Evolutionary conservation across 2,329 filamentous ascomycete species (phyloP), one percentile per base, ranked within the genome.

Genomic region (Colletotrichum musae): DNA sequence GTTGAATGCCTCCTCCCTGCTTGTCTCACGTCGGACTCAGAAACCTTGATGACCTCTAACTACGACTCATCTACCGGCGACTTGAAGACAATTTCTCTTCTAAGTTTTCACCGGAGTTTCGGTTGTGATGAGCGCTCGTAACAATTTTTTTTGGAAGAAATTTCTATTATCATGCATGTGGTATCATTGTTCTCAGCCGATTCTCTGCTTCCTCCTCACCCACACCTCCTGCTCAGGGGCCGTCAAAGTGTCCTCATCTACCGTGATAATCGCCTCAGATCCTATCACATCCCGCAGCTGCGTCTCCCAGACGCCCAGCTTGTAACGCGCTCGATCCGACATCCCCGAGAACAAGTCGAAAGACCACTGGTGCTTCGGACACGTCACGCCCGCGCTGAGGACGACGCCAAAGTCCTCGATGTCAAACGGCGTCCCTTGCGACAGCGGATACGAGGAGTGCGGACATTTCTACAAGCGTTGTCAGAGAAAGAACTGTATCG

Each of bases 401-500:
- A 86, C 82, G 2, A 92, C 80, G 0, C 91, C 91, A 75, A 93
- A 93, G 70, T 93, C 91, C 72, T 93, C 91, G 73, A 93, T 93
- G 62, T 93, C 91, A 67, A 92, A 93, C 0, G 90, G 82, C 0
- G 79, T 86, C 0, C 89, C 90, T 51, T 87, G 84, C 0, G 90
- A 92, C 1, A 93, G 83, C 0, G 91, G 91, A 66, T 87, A 93
- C 0, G 90, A 87, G 1, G 87, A 89, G 73, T 93, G 91, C 1
- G 91, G 91, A 68, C 91, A 93, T 83, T 85, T 83, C 89, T 91
- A 69, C 9, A 7, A 7, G 18, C 3, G 60, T 15, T 7, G 21
- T 50, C 26, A 45, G 47, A 18, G 18, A 18, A 18, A 18, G 18
- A 18, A 18, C 18, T 18, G 18, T 18, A 18, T 18, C 18, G 18